Percentiles rank a stretch among this genome's conserved stretches.
These are phyloP conservation scores for Gymnopilus dilepis DNA, from an alignment of 768 basidiomycete genomes.

Conservation along the genomic window DNA sequence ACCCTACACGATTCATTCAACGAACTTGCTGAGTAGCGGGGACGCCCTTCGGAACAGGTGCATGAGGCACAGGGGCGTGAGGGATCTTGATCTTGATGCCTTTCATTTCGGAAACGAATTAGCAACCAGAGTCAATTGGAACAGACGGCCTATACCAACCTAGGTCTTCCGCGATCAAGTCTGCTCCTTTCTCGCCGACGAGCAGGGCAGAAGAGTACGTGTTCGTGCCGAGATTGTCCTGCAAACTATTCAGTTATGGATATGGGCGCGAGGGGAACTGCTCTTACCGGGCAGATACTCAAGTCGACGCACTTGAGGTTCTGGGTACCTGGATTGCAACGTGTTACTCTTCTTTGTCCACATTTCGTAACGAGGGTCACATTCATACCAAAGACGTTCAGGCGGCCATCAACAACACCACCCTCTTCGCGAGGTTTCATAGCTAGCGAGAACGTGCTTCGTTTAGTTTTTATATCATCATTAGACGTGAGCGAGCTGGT, in stretches of 20 bases:
- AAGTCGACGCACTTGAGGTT: conserved; percentile 73
- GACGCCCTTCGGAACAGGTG: conserved; percentile 58
- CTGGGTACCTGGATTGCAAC: conserved; percentile 47
- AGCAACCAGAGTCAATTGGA: background rate
- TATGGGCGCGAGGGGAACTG: background rate
- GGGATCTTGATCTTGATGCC: conserved; percentile 67
- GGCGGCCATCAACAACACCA: conserved; percentile 67
- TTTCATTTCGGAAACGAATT: conserved; percentile 25
- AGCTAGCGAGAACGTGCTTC: conserved; percentile 32
- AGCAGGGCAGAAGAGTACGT: conserved; percentile 74
- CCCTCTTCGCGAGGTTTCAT: conserved; percentile 74
- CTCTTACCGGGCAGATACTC: conserved; percentile 71
- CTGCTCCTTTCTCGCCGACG: conserved; percentile 73
- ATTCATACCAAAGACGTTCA: conserved; percentile 58
- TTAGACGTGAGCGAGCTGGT: background rate
- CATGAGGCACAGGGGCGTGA: conserved; percentile 73
- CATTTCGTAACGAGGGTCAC: background rate
- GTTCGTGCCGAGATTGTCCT: conserved; percentile 77
- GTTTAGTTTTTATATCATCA: background rate
- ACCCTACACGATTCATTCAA: conserved; percentile 28
- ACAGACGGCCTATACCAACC: conserved; percentile 40
- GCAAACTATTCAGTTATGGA: background rate
- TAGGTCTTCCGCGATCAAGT: conserved; percentile 64
- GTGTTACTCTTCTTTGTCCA: background rate
- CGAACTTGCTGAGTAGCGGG: conserved; percentile 55